Conservation (phyloP, 495 filamentous ascomycete species). For the Neurospora pannonica region DNA sequence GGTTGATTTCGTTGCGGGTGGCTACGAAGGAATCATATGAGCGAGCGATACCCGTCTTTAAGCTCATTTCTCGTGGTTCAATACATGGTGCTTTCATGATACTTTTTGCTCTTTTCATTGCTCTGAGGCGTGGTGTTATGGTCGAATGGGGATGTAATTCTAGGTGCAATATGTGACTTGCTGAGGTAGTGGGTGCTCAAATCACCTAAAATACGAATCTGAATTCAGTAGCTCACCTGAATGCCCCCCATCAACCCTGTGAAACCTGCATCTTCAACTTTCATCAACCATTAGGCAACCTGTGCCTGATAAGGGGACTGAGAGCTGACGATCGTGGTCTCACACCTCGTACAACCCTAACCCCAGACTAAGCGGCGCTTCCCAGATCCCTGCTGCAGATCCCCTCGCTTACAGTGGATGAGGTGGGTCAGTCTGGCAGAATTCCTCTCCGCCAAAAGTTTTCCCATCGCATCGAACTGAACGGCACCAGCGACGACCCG, state of each 20-base stretch:
- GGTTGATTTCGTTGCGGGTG: neutral
- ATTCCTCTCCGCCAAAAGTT: slow-evolving; percentile 30
- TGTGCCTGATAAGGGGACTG: neutral
- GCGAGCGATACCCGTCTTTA: neutral
- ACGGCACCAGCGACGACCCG: neutral
- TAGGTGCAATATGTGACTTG: neutral
- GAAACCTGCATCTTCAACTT: neutral
- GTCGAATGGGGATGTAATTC: neutral
- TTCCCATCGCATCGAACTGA: neutral
- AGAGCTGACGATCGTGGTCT: neutral
- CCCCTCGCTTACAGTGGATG: neutral
- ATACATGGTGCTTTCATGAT: neutral
- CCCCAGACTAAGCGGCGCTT: neutral
- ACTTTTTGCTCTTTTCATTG: neutral
- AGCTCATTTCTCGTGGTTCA: neutral
- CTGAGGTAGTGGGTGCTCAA: neutral
- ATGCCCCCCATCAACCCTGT: neutral
- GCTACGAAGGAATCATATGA: neutral
- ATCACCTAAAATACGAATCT: neutral
- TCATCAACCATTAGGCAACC: neutral
- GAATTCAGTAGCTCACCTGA: neutral
- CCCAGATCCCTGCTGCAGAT: neutral
- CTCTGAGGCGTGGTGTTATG: neutral
- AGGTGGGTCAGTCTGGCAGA: slow-evolving; percentile 20
- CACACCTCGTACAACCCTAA: neutral